Evolutionary conservation across 2,329 filamentous ascomycete genomes (phyloP).

Genomic region (Seiridium cupressi): DNA sequence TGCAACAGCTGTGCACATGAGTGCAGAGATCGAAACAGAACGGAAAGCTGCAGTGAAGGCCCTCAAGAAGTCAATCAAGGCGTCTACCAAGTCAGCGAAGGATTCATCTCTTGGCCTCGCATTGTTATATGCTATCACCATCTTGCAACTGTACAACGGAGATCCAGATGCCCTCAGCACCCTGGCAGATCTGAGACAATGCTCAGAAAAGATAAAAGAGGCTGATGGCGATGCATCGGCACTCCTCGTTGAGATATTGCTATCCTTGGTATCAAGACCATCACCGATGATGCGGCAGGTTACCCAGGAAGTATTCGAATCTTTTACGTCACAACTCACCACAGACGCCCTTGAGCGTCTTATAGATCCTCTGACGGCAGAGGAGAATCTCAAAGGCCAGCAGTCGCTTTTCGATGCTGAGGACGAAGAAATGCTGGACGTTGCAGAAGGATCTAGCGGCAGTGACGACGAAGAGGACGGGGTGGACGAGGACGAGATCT

Average conservation of each 20-base stretch:
- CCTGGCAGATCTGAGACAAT: conserved; percentile 76
- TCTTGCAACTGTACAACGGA: conserved; percentile 87
- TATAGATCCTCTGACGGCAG: conserved; percentile 69
- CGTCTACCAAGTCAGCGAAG: conserved; percentile 29
- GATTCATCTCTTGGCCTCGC: conserved; percentile 58
- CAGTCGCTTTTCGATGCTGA: conserved; percentile 78
- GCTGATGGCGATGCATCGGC: conserved; percentile 61
- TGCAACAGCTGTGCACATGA: conserved; percentile 50
- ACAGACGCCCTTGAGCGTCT: conserved; percentile 66
- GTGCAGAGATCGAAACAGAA: conserved; percentile 51
- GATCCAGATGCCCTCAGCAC: conserved; percentile 83
- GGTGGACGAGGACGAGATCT: conserved; percentile 38
- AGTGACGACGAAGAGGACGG: conserved; percentile 38
- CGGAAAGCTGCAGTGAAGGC: conserved; percentile 50
- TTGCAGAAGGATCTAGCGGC: conserved; percentile 37
- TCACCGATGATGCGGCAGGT: conserved; percentile 83
- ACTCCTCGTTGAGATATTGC: conserved; percentile 79
- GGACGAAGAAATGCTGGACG: conserved; percentile 53
- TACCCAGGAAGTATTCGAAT: conserved; percentile 82
- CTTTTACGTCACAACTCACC: conserved; percentile 75
- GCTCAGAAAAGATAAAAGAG: conserved; percentile 64
- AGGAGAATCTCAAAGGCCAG: conserved; percentile 81
- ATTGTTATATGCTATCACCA: conserved; percentile 77
- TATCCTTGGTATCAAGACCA: conserved; percentile 85
- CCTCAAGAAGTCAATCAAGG: conserved; percentile 51